phyloP scores from a whole-genome alignment of 169 alveolate genomes.

The Cyclospora cayetanensis region DNA sequence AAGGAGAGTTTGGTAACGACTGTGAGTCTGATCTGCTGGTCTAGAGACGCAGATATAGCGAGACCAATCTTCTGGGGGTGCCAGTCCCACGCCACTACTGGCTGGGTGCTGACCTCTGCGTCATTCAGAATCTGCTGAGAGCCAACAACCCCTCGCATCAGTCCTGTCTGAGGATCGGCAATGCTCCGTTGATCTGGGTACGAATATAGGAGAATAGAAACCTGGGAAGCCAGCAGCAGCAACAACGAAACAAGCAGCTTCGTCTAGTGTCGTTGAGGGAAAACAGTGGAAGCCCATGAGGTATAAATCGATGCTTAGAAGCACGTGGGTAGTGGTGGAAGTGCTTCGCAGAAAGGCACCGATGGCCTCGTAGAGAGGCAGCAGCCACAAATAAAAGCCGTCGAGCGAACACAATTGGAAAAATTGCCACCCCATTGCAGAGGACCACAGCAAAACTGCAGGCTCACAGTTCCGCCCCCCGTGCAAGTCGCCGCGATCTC shows the following conservation, averaged over 20 bases:
- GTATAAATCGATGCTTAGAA: not conserved
- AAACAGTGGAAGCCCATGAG: no score
- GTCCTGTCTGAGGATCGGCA: slow-evolving; percentile 83
- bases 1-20: slow-evolving; percentile 74
- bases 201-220: slow-evolving; percentile 81
- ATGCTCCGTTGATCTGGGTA: slow-evolving; percentile 86
- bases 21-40: slow-evolving; percentile 89
- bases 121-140: slow-evolving; percentile 89
- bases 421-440: no score
- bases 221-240: slow-evolving; percentile 10
- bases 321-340: not conserved
- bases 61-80: slow-evolving; percentile 82
- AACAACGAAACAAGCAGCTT: no score
- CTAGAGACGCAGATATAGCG: slow-evolving; percentile 87
- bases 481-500: slow-evolving; percentile 85
- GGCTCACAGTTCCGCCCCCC: slow-evolving; percentile 91
- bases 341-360: not conserved
- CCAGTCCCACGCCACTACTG: slow-evolving; percentile 93
- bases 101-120: slow-evolving; percentile 90
- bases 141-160: slow-evolving; percentile 91
- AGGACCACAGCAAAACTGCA: no score
- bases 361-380: not conserved
- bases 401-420: no score
- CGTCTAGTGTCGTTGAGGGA: no score
- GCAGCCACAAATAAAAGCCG: not conserved